phyloP scores from a whole-genome alignment of 1,284 basidiomycete genomes.

The Ceratobasidium sp. region DNA sequence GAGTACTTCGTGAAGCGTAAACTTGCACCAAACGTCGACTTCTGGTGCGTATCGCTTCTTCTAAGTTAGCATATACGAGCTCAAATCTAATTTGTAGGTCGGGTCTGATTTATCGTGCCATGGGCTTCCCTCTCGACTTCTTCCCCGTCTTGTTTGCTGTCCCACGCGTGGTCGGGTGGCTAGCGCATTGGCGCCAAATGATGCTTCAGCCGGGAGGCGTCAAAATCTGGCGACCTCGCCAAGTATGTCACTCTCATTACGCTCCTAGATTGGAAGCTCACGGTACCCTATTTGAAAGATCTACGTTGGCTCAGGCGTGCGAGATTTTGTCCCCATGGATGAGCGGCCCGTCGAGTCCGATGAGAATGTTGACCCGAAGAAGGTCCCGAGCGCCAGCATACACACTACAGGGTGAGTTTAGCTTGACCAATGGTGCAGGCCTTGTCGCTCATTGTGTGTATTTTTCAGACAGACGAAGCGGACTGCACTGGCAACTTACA shows the following conservation, averaged over 20 bases:
- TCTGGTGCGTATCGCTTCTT: constrained; percentile 57
- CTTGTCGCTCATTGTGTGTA: constrained; percentile 21
- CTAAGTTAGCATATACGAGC: constrained; percentile 17
- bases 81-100: constrained; percentile 59
- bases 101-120: constrained; percentile 86
- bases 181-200: constrained; percentile 91
- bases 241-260: constrained; percentile 63
- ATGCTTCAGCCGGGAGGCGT: constrained; percentile 88
- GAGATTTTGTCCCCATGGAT: constrained; percentile 77
- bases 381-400: constrained; percentile 72
- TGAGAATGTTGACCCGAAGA: constrained; percentile 61
- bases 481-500: constrained; percentile 76
- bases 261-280: constrained; percentile 28
- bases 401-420: constrained; percentile 80
- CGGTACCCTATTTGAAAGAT: constrained; percentile 62
- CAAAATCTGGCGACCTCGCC: constrained; percentile 90
- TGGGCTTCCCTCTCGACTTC: constrained; percentile 91
- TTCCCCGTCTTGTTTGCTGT: constrained; percentile 92
- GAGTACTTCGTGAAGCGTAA: constrained; percentile 82
- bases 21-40: constrained; percentile 75
- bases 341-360: constrained; percentile 65
- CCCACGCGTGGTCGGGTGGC: constrained; percentile 89
- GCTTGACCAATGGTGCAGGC: constrained; percentile 50
- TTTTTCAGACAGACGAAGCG: constrained; percentile 77
- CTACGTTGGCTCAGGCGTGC: constrained; percentile 78